These are phyloP conservation scores for Bathelium albidoporum DNA, from an alignment of 495 filamentous ascomycete species.

Conservation along the genomic window DNA sequence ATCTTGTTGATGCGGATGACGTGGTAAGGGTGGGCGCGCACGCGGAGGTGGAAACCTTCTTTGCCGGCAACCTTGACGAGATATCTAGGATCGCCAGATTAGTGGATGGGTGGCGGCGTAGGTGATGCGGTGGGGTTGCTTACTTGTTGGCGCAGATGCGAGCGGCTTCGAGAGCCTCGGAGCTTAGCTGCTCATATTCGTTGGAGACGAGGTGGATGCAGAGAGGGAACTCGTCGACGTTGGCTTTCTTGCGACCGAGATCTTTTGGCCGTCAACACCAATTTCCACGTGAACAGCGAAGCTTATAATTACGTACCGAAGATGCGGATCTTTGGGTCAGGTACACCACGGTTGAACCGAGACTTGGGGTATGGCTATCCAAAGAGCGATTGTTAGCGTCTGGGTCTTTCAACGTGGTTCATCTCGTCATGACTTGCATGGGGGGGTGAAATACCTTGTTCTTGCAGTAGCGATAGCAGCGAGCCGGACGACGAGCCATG, in stretches of 20 bases:
- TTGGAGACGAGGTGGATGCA: conserved; percentile 99
- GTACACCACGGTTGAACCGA: conserved; percentile 99
- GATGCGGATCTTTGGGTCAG: conserved; percentile 98
- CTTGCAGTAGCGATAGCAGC: conserved; percentile 99
- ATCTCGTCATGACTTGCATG: conserved; percentile 5
- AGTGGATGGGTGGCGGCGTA: not conserved
- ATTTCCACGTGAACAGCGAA: not conserved
- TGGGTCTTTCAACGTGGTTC: conserved; percentile 22
- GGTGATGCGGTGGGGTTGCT: conserved; percentile 15
- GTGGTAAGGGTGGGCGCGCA: conserved; percentile 98
- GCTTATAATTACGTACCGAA: conserved; percentile 38
- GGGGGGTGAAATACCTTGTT: conserved; percentile 66
- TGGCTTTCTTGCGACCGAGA: conserved; percentile 95
- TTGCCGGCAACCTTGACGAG: conserved; percentile 95
- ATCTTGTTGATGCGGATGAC: conserved; percentile 99
- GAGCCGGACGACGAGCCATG: conserved; percentile 96
- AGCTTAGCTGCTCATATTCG: conserved; percentile 98
- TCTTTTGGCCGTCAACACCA: conserved; percentile 34
- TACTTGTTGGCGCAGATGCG: conserved; percentile 99
- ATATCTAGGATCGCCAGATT: conserved; percentile 43
- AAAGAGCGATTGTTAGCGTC: conserved; percentile 19
- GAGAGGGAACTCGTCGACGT: conserved; percentile 95
- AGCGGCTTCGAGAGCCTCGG: conserved; percentile 96
- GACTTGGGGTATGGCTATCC: conserved; percentile 94
- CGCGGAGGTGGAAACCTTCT: conserved; percentile 97